Evolutionary conservation across 768 basidiomycete genomes (phyloP).

Genomic region (Suillus tomentosus): DNA sequence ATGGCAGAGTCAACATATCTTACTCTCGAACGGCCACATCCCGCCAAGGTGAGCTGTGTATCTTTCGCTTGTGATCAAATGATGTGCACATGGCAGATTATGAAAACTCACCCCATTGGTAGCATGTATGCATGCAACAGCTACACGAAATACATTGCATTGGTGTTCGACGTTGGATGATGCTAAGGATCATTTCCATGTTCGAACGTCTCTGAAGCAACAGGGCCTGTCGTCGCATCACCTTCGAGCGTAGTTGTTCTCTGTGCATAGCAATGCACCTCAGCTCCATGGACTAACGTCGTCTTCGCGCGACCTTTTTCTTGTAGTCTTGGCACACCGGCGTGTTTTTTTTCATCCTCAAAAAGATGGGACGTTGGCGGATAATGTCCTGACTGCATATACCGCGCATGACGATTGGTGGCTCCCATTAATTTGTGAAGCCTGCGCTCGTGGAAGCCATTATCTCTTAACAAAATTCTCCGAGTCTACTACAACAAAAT

Average conservation of each 20-base stretch:
- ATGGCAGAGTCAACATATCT: not conserved
- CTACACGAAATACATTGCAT: not conserved
- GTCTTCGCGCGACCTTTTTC: not conserved
- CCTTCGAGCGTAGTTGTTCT: not conserved
- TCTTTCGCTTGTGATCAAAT: not conserved
- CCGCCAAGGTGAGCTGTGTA: not conserved
- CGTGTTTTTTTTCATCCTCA: too few species aligned
- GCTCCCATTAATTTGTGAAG: not conserved
- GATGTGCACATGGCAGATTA: not conserved
- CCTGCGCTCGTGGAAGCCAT: not conserved
- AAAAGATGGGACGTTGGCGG: too few species aligned
- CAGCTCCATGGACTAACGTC: not conserved
- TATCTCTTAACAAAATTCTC: not conserved
- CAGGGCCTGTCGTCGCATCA: not conserved
- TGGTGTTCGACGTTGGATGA: not conserved
- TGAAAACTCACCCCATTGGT: not conserved
- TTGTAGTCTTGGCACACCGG: not conserved
- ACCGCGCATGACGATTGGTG: not conserved
- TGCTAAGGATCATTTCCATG: not conserved
- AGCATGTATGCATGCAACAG: not conserved
- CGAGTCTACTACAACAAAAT: not conserved
- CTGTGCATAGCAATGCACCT: not conserved
- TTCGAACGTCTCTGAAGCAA: not conserved
- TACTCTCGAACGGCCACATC: not conserved
- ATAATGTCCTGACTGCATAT: not conserved